Conservation (phyloP, 805 yeast genomes). For the Nakazawaea holstii region DNA sequence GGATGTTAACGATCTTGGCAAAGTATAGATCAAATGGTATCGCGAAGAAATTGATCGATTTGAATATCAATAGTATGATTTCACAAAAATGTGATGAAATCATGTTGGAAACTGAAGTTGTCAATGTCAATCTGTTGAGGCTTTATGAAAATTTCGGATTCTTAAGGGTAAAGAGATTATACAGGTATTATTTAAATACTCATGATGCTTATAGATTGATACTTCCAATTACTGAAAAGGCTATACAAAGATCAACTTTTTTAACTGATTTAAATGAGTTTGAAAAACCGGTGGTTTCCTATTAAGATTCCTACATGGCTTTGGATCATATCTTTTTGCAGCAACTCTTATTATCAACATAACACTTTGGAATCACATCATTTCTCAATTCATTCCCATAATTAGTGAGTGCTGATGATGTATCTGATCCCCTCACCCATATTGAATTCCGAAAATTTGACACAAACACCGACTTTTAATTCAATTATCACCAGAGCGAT, state of each 20-base stretch:
- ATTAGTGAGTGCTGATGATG: too few species aligned
- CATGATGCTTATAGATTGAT: constrained; percentile 90
- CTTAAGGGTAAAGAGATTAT: constrained; percentile 47
- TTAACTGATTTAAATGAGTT: constrained; percentile 16
- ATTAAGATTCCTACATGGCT: neutral
- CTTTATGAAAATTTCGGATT: constrained; percentile 33
- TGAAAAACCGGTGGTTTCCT: constrained; percentile 4
- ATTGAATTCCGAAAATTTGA: too few species aligned
- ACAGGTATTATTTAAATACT: constrained; percentile 83
- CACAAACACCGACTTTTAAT: too few species aligned
- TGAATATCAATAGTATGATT: constrained; percentile 61
- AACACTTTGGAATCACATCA: neutral
- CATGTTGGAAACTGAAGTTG: constrained; percentile 89
- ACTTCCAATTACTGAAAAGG: constrained; percentile 65
- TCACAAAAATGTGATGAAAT: constrained; percentile 77
- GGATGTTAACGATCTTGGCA: constrained; percentile 87
- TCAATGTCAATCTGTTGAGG: constrained; percentile 40
- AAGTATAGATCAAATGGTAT: constrained; percentile 72
- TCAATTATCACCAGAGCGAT: too few species aligned
- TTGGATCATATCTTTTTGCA: too few species aligned
- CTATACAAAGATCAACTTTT: constrained; percentile 52
- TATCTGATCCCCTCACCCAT: too few species aligned
- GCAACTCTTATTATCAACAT: too few species aligned
- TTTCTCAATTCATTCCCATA: neutral
- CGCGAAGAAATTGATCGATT: constrained; percentile 65